A percentile compares a stretch with the other conserved stretches of the same genome.
These are phyloP conservation scores for Talaromyces sp. DNA, from an alignment of 2,329 filamentous ascomycete genomes.

Conservation along the genomic window DNA sequence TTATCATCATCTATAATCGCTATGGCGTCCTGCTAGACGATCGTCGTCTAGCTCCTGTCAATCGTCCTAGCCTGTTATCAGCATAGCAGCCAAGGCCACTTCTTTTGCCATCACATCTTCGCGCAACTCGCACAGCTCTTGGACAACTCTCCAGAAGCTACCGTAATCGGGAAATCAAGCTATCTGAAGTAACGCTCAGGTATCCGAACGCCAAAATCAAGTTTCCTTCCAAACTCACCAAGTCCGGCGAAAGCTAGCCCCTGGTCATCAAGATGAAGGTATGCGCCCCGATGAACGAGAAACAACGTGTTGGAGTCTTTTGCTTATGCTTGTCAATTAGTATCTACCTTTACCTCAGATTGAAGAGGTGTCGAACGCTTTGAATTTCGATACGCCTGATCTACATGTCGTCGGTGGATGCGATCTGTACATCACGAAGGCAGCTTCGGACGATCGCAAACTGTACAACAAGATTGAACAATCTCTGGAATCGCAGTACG, in stretches of 20 bases:
- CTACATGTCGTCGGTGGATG: constrained; percentile 89
- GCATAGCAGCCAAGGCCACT: constrained; percentile 42
- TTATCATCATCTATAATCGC: constrained; percentile 12
- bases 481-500: constrained; percentile 86
- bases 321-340: constrained; percentile 48
- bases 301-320: not conserved
- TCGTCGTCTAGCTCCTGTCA: constrained; percentile 42
- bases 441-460: constrained; percentile 92
- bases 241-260: not conserved
- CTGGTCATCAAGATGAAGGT: constrained; percentile 15
- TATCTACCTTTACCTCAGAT: constrained; percentile 89
- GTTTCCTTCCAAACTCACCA: not conserved
- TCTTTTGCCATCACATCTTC: constrained; percentile 42
- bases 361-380: constrained; percentile 83
- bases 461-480: constrained; percentile 93
- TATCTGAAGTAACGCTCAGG: not conserved
- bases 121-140: constrained; percentile 25
- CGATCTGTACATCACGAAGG: constrained; percentile 96
- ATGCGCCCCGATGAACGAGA: not conserved
- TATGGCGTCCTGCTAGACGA: constrained; percentile 41
- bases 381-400: constrained; percentile 94
- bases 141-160: not conserved
- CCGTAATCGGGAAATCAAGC: not conserved
- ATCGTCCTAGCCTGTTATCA: constrained; percentile 42
- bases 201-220: not conserved